These are phyloP conservation scores for Wickerhamiella dianesei DNA, from an alignment of 805 yeast species.

Conservation along the genomic window DNA sequence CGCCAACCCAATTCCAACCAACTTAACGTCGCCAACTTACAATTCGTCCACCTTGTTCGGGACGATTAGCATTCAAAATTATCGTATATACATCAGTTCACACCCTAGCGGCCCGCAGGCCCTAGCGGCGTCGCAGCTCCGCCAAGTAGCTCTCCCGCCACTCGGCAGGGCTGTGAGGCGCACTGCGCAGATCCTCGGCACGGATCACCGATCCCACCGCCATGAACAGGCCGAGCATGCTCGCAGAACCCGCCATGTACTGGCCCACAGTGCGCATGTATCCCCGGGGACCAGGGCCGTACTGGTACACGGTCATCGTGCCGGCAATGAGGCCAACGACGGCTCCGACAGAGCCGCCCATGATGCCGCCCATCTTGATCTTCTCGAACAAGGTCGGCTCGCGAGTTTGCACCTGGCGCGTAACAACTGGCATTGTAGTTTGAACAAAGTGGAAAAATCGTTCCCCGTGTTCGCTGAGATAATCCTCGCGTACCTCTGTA, in stretches of 20 bases:
- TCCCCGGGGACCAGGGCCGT: conserved; percentile 98
- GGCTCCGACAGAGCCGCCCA: conserved; percentile 89
- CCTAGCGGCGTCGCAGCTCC: neutral
- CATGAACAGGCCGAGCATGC: conserved; percentile 93
- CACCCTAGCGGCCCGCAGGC: no score
- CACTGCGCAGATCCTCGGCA: conserved; percentile 18
- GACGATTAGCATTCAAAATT: no score
- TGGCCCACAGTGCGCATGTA: conserved; percentile 93
- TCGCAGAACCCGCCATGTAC: conserved; percentile 91
- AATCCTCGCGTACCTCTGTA: no score
- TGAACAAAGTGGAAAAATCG: neutral
- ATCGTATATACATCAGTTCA: neutral
- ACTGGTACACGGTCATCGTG: conserved; percentile 75
- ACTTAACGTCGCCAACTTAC: no score
- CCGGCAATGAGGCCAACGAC: conserved; percentile 93
- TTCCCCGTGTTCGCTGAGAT: neutral
- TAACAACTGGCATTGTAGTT: neutral
- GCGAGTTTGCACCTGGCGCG: conserved; percentile 4
- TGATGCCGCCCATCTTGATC: conserved; percentile 95
- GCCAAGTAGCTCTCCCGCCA: conserved; percentile 7
- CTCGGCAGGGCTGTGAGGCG: conserved; percentile 6
- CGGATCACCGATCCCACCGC: conserved; percentile 67
- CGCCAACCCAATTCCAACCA: no score
- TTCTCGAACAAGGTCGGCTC: conserved; percentile 81
- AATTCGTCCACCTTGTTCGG: no score